Conservation (phyloP, 148 eudicot species). For the Rhododendron henanense region DNA sequence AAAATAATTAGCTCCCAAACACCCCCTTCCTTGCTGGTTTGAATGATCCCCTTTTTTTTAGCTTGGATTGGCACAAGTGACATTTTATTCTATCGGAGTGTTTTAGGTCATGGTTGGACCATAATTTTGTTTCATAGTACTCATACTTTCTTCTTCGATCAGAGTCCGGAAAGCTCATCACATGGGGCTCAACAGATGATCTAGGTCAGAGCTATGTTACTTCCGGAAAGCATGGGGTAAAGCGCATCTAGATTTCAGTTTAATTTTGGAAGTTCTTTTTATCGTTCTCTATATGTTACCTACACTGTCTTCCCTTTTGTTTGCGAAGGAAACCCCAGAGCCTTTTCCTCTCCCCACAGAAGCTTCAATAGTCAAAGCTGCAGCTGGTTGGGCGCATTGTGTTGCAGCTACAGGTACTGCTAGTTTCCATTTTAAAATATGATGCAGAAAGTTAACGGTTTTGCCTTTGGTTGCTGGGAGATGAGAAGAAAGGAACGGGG, state of each 20-base stretch:
- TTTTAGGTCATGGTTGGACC: not conserved
- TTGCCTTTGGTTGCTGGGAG: slow-evolving; percentile 12
- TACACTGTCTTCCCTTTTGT: slow-evolving; percentile 18
- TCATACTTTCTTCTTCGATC: slow-evolving; percentile 7
- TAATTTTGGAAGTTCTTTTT: not conserved
- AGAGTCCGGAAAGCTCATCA: slow-evolving; percentile 87
- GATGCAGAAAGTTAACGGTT: slow-evolving; percentile 14
- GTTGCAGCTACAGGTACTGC: slow-evolving; percentile 76
- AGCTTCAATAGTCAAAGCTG: slow-evolving; percentile 59
- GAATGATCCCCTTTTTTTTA: not conserved
- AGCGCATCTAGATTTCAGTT: slow-evolving; percentile 9
- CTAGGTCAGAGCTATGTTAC: slow-evolving; percentile 94
- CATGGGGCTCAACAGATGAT: slow-evolving; percentile 99
- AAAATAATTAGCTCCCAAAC: not conserved
- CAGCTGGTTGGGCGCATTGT: slow-evolving; percentile 99
- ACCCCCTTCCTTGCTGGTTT: not conserved
- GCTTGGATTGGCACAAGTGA: not conserved
- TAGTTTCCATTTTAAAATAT: not conserved
- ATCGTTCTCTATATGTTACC: slow-evolving; percentile 9
- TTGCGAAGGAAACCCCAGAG: slow-evolving; percentile 89
- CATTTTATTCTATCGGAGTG: not conserved
- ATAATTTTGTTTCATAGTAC: not conserved
- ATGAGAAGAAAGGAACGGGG: slow-evolving; percentile 12
- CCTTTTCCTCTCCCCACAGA: slow-evolving; percentile 86
- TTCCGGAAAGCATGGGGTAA: slow-evolving; percentile 97